Conservation (phyloP, 805 yeast species). For the Yamadazyma takamatsuzukensis region DNA sequence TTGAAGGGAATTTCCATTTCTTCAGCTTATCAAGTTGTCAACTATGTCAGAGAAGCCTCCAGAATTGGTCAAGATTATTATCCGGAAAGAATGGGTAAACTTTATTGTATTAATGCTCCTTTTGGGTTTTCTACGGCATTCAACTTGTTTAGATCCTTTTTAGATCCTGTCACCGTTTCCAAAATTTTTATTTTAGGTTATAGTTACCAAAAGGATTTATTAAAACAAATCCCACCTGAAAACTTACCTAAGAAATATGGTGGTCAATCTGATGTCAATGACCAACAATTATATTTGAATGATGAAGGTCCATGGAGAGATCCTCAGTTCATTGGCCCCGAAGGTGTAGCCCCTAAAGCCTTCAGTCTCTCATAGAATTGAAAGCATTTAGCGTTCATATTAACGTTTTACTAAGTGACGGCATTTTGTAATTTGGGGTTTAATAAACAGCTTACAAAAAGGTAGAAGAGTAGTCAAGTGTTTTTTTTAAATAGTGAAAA, state of each 20-base stretch:
- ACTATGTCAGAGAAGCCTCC: slow-evolving; percentile 90
- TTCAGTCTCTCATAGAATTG: too few relatives aligned
- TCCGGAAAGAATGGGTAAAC: slow-evolving; percentile 99
- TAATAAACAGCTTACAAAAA: too few relatives aligned
- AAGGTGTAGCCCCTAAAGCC: slow-evolving; percentile 80
- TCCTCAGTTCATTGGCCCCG: slow-evolving; percentile 81
- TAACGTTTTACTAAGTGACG: too few relatives aligned
- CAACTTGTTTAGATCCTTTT: slow-evolving; percentile 83
- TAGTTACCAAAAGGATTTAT: slow-evolving; percentile 72
- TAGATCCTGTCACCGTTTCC: slow-evolving; percentile 95
- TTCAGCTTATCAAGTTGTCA: slow-evolving; percentile 77
- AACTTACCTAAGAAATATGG: slow-evolving; percentile 91
- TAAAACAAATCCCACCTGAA: slow-evolving; percentile 88
- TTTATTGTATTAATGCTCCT: slow-evolving; percentile 92
- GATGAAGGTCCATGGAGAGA: slow-evolving; percentile 99
- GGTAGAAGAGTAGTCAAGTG: too few relatives aligned
- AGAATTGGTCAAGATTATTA: slow-evolving; percentile 92
- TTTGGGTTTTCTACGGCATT: slow-evolving; percentile 95
- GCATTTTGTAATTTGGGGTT: too few relatives aligned
- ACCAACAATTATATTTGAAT: slow-evolving; percentile 78
- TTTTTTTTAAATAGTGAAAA: too few relatives aligned
- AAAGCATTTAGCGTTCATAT: too few relatives aligned
- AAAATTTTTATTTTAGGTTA: slow-evolving; percentile 85
- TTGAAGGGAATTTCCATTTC: slow-evolving; percentile 87
- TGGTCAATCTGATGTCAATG: slow-evolving; percentile 66